These are phyloP conservation scores for Nasturtium officinale DNA, from an alignment of 345 rosid species.

Conservation along the genomic window DNA sequence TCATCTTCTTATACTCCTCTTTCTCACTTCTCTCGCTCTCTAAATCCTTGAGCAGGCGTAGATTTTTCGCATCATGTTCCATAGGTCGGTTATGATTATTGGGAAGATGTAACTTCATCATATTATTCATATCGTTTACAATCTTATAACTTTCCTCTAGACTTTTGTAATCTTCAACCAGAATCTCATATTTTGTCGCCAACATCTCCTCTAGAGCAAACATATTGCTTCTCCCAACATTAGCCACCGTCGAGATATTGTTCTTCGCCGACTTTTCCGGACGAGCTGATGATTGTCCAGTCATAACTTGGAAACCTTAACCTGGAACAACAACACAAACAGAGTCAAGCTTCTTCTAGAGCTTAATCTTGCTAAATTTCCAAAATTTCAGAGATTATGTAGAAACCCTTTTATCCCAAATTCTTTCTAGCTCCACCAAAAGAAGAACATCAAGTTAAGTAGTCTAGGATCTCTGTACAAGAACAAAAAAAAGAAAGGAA, in stretches of 20 bases:
- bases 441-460: background rate
- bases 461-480: background rate
- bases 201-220: background rate
- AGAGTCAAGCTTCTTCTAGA: slow-evolving; percentile 1
- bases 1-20: background rate
- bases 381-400: slow-evolving; percentile 12
- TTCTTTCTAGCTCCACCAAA: background rate
- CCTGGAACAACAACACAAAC: slow-evolving; percentile 22
- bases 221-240: background rate
- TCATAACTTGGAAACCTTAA: slow-evolving; percentile 25
- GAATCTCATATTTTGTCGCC: background rate
- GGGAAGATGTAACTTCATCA: background rate
- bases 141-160: background rate
- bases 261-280: background rate
- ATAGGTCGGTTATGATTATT: background rate
- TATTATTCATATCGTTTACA: background rate
- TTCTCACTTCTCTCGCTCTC: slow-evolving; percentile 33
- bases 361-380: background rate
- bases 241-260: background rate
- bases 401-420: slow-evolving; percentile 3
- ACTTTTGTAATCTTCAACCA: slow-evolving; percentile 13
- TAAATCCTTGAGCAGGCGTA: slow-evolving; percentile 7
- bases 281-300: slow-evolving; percentile 19
- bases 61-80: background rate
- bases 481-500: background rate